Conservation (phyloP, 352 stramenopile genomes). For the Globisporangium acanthophoron region DNA sequence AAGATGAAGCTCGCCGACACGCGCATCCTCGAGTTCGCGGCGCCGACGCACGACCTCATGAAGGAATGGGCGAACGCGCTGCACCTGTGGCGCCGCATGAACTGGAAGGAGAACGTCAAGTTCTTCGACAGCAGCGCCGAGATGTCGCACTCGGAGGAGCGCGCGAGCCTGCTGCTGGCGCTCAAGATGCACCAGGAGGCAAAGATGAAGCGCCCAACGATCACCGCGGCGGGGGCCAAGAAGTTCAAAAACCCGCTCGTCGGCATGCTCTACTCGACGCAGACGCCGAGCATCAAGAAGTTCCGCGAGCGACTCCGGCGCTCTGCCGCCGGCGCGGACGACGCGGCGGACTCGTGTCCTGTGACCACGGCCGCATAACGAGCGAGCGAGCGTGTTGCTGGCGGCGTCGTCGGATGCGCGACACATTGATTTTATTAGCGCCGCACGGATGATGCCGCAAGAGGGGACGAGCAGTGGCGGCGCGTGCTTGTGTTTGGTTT, state of each 20-base stretch:
- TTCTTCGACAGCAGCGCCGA: slow-evolving; percentile 65
- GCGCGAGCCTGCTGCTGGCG: slow-evolving; percentile 44
- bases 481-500: slow-evolving; percentile 2
- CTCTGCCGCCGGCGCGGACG: slow-evolving; percentile 12
- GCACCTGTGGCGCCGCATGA: slow-evolving; percentile 82
- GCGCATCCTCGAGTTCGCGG: slow-evolving; percentile 58
- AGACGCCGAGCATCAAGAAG: slow-evolving; percentile 66
- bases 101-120: slow-evolving; percentile 85
- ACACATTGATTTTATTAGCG: slow-evolving; percentile 8
- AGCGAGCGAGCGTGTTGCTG: background rate
- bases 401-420: too few species aligned
- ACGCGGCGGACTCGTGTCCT: slow-evolving; percentile 26
- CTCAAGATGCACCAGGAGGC: slow-evolving; percentile 54
- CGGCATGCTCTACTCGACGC: slow-evolving; percentile 47
- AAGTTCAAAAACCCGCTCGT: slow-evolving; percentile 59
- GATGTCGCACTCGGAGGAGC: slow-evolving; percentile 52
- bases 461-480: background rate
- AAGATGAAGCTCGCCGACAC: slow-evolving; percentile 74
- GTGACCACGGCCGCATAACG: slow-evolving; percentile 22
- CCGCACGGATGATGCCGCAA: background rate
- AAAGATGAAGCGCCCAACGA: slow-evolving; percentile 24
- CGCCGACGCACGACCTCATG: slow-evolving; percentile 69
- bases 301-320: slow-evolving; percentile 53
- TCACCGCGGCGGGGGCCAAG: slow-evolving; percentile 21
- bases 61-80: slow-evolving; percentile 84